These are phyloP conservation scores for Lachnellula hyalina DNA, from an alignment of 2,329 filamentous ascomycete species.

Conservation along the genomic window DNA sequence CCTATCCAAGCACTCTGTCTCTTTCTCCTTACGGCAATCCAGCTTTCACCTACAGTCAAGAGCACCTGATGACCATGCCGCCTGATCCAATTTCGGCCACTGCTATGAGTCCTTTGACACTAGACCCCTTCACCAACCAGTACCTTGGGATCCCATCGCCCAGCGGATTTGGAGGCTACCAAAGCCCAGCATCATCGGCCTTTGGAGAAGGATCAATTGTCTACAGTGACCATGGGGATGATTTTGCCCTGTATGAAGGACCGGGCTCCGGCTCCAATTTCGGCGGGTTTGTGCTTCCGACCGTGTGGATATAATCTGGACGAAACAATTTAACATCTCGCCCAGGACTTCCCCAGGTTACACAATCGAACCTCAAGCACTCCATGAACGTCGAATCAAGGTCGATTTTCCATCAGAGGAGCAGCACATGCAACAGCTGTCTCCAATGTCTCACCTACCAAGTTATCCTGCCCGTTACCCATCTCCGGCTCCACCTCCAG, in stretches of 20 bases:
- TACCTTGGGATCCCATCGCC: constrained; percentile 61
- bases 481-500: constrained; percentile 20
- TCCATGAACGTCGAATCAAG: constrained; percentile 18
- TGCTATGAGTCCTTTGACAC: constrained; percentile 49
- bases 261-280: constrained; percentile 29
- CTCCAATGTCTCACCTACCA: constrained; percentile 19
- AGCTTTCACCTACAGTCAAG: constrained; percentile 59
- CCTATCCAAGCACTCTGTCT: constrained; percentile 39
- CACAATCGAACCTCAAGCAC: constrained; percentile 22
- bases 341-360: constrained; percentile 29
- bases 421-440: constrained; percentile 16
- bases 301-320: constrained; percentile 33
- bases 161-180: constrained; percentile 44
- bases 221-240: constrained; percentile 58
- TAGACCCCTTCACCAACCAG: constrained; percentile 50
- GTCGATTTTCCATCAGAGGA: constrained; percentile 22
- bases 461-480: constrained; percentile 24
- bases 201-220: constrained; percentile 56
- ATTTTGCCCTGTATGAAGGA: constrained; percentile 32
- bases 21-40: constrained; percentile 52
- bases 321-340: constrained; percentile 31
- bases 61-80: constrained; percentile 53
- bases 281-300: constrained; percentile 34
- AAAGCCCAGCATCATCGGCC: constrained; percentile 58
- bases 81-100: constrained; percentile 42